A percentile compares a stretch with the other conserved stretches of the same genome.
These are phyloP conservation scores for Talaromyces verruculosus DNA, from an alignment of 2,329 filamentous ascomycete genomes.

Conservation along the genomic window DNA sequence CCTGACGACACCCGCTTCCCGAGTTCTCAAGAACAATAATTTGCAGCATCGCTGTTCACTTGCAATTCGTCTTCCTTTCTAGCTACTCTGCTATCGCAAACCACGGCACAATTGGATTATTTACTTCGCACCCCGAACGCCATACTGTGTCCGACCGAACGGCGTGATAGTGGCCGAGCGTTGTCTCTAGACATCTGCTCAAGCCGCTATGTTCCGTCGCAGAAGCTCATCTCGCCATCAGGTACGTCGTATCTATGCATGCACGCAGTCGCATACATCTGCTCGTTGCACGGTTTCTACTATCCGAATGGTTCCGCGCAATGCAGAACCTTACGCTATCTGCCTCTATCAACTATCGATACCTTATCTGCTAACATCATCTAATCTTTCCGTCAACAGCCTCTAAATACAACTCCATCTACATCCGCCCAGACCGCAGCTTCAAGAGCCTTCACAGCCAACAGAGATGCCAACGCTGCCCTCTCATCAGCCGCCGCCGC, in stretches of 20 bases:
- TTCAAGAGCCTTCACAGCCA: conserved; percentile 74
- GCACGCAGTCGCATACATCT: background rate
- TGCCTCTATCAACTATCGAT: conserved; percentile 16
- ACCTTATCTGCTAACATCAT: conserved; percentile 19
- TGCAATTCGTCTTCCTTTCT: background rate
- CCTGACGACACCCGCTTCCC: conserved; percentile 17
- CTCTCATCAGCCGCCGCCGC: conserved; percentile 85
- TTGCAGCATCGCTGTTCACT: background rate
- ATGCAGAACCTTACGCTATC: conserved; percentile 1
- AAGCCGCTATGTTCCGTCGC: conserved; percentile 23
- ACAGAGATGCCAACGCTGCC: conserved; percentile 61
- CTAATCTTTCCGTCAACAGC: conserved; percentile 37
- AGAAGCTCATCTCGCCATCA: conserved; percentile 24
- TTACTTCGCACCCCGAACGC: background rate
- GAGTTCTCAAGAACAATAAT: background rate
- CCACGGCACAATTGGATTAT: background rate
- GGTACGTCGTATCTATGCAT: conserved; percentile 14
- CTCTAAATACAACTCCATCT: conserved; percentile 62
- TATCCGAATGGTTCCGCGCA: background rate
- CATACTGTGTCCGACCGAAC: background rate
- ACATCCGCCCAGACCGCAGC: conserved; percentile 78
- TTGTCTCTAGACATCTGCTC: conserved; percentile 15
- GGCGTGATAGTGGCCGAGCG: conserved; percentile 13
- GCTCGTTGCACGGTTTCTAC: background rate
- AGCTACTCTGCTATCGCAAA: background rate